These are phyloP conservation scores for Eleusine indica DNA, from an alignment of 176 grass and related monocot species.

Conservation along the genomic window DNA sequence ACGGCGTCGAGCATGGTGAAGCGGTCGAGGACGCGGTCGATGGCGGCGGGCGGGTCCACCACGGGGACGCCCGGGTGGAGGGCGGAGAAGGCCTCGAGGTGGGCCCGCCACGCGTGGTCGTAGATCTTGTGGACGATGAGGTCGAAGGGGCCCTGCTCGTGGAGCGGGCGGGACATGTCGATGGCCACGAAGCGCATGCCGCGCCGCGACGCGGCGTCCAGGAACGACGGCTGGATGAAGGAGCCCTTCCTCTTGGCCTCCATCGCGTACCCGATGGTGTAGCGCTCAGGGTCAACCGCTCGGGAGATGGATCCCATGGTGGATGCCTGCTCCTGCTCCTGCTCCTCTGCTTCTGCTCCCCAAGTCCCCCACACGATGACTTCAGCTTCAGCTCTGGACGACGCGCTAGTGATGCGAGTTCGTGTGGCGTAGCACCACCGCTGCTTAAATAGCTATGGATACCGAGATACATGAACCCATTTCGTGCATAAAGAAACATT, in stretches of 20 bases:
- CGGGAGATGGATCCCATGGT: too few relatives aligned
- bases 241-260: slow-evolving; percentile 53
- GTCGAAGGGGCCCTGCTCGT: slow-evolving; percentile 71
- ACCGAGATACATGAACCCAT: too few relatives aligned
- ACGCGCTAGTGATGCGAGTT: too few relatives aligned
- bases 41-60: slow-evolving; percentile 59
- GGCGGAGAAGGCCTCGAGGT: slow-evolving; percentile 60
- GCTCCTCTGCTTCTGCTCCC: too few relatives aligned
- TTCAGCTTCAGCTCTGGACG: too few relatives aligned
- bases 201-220: slow-evolving; percentile 28
- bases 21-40: slow-evolving; percentile 84
- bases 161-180: slow-evolving; percentile 47
- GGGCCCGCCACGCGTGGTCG: slow-evolving; percentile 52
- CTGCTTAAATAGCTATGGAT: too few relatives aligned
- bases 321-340: too few relatives aligned
- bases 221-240: slow-evolving; percentile 70
- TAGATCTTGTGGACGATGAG: slow-evolving; percentile 68
- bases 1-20: slow-evolving; percentile 77
- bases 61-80: slow-evolving; percentile 52
- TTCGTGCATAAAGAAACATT: too few relatives aligned
- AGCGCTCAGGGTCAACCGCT: background rate
- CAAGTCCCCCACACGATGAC: too few relatives aligned
- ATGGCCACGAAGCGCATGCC: slow-evolving; percentile 61
- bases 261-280: slow-evolving; percentile 69
- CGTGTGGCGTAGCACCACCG: too few relatives aligned